These are phyloP conservation scores for Isoetes engelmannii DNA, from an alignment of 83 land plant genomes.

Conservation along the genomic window DNA sequence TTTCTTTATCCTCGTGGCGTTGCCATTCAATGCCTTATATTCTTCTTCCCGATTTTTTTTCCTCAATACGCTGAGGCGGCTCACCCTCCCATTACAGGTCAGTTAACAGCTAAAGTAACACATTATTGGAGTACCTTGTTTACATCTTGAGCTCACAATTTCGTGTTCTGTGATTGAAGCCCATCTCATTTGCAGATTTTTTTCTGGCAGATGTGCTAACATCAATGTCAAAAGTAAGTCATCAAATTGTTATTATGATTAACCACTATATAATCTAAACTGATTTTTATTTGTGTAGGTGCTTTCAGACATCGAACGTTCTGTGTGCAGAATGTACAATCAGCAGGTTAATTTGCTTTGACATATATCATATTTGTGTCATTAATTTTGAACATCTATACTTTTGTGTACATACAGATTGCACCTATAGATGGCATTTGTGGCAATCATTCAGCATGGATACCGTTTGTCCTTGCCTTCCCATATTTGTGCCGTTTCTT, in stretches of 20 bases:
- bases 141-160: not conserved
- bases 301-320: constrained; percentile 92
- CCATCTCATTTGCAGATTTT: constrained; percentile 89
- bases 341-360: constrained; percentile 50
- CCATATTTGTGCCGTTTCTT: constrained; percentile 85
- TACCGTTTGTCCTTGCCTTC: constrained; percentile 74
- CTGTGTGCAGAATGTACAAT: constrained; percentile 87
- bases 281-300: constrained; percentile 53
- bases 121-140: not conserved
- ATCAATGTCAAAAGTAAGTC: constrained; percentile 93
- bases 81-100: constrained; percentile 82
- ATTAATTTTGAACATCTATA: not conserved
- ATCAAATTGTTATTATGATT: not conserved
- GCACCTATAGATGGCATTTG: constrained; percentile 87
- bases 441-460: constrained; percentile 87
- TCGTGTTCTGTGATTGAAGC: constrained; percentile 40
- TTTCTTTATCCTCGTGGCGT: constrained; percentile 55
- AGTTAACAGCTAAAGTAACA: constrained; percentile 6
- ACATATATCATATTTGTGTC: not conserved
- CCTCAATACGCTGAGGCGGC: constrained; percentile 71
- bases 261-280: constrained; percentile 7
- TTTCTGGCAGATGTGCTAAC: constrained; percentile 96
- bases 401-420: constrained; percentile 43
- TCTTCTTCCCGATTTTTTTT: constrained; percentile 76
- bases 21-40: constrained; percentile 75